Percentiles rank a stretch among this genome's conserved stretches.
Evolutionary conservation across 1,284 basidiomycete genomes (phyloP).

Genomic region (Exobasidium cylindrosporum): DNA sequence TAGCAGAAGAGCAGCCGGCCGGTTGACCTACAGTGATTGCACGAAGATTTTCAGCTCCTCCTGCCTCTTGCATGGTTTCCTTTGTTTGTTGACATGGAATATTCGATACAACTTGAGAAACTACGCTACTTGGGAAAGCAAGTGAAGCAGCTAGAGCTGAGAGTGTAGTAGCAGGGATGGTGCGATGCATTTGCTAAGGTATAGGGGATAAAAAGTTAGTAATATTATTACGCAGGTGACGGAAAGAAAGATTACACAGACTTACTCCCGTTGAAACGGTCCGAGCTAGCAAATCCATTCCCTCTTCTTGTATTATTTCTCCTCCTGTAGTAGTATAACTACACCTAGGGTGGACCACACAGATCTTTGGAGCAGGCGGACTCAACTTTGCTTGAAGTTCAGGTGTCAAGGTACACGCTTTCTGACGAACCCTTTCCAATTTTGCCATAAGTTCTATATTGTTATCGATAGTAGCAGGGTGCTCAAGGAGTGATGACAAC

Average conservation of each 20-base stretch:
- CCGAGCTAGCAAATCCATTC: slow-evolving; percentile 42
- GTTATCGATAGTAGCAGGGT: slow-evolving; percentile 34
- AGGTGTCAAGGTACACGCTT: slow-evolving; percentile 24
- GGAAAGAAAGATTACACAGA: neutral
- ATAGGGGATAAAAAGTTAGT: no score
- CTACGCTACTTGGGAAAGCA: slow-evolving; percentile 3
- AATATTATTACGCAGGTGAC: slow-evolving; percentile 1
- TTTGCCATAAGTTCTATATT: slow-evolving; percentile 26
- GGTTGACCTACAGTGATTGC: slow-evolving; percentile 49
- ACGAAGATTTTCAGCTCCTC: slow-evolving; percentile 12
- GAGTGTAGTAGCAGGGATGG: slow-evolving; percentile 27
- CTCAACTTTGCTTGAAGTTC: slow-evolving; percentile 23
- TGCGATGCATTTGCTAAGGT: slow-evolving; percentile 50
- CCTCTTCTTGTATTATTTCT: slow-evolving; percentile 8
- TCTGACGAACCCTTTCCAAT: slow-evolving; percentile 34
- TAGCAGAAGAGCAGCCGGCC: slow-evolving; percentile 41
- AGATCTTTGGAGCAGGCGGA: slow-evolving; percentile 49
- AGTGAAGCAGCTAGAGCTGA: slow-evolving; percentile 35
- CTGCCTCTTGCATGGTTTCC: neutral
- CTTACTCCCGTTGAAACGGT: slow-evolving; percentile 26
- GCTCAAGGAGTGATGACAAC: slow-evolving; percentile 15
- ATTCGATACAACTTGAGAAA: slow-evolving; percentile 13
- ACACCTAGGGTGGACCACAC: slow-evolving; percentile 38
- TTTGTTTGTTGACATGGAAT: slow-evolving; percentile 26
- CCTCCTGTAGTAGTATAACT: slow-evolving; percentile 40